Base-by-base conservation (phyloP, 768 basidiomycete species). In the Tricholoma terreum region DNA sequence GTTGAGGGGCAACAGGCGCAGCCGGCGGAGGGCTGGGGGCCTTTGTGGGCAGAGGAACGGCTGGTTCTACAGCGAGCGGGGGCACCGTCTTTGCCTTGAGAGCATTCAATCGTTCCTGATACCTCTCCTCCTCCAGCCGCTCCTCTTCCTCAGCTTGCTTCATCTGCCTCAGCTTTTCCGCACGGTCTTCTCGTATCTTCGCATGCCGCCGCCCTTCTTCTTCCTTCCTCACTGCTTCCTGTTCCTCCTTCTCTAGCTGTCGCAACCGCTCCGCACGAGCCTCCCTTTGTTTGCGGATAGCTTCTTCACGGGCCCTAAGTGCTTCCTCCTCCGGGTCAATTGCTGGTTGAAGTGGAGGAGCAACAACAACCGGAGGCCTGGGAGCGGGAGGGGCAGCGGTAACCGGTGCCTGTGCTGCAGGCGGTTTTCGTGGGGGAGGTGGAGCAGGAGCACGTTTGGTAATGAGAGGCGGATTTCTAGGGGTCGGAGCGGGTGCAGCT, bases 321-420 rank as follows among this genome's bases (percentile, higher is more conserved):
- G 74, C 78, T 43, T 80, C 84, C 59, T 97, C 95, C 68, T 94
- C 92, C 0, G 84, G 84, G 61, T 96, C 93, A 43, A 86, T 78
- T 56, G 79, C 73, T 2, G 80, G 81, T 19, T 64, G 58, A n/a
- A 73, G 64, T 8, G 68, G 56, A 11, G 61, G 59, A 4, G 61
- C 59, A 12, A 55, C 52, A 15, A 60, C 65, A n/a, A 61, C 56
- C 6, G 58, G 58, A 4, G 63, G 62, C 34, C 50, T 55, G 9
- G 59, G 57, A 0, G 58, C 55, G 31, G 66, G 65, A 34, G 68
- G 61, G 19, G 61, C 58, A 12, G 62, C 62, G 43, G 66, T 58
- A 22, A 71, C 60, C 17, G 57, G 54, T 38, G 67, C 63, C 33
- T 66, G 67, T 24, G 65, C 61, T 11, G 70, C 66, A 40, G 75